Base-by-base conservation (phyloP, 371 early-diverging fungal genomes). In the Dinochytrium kinnereticum region DNA sequence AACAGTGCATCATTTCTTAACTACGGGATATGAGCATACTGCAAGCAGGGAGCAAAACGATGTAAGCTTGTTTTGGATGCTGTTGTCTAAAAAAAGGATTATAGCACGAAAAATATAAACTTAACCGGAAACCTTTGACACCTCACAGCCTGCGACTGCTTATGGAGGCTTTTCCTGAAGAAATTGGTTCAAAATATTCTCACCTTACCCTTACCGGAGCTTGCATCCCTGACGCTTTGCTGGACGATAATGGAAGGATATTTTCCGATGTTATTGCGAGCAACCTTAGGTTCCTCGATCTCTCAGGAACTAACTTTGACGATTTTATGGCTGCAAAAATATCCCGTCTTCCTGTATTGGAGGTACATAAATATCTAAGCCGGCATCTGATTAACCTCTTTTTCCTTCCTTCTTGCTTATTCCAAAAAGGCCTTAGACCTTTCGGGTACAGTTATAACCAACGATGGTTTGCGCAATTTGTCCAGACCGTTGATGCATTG, bases 361-460 rank as follows among this genome's bases (percentile, higher is more conserved):
- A 73, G 68, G 73, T 73, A 38, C 3, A n/a, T 7, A 7, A n/a
- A n/a, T n/a, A n/a, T n/a, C n/a, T n/a, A n/a, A n/a, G n/a, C n/a
- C n/a, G n/a, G n/a, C n/a, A n/a, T n/a, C n/a, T n/a, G n/a, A n/a
- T n/a, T 53, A 0, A 2, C n/a, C 19, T 33, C 15, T 55, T 53
- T 51, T 0, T n/a, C n/a, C n/a, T n/a, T 1, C 44, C 19, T 28
- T 50, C 39, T 21, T 24, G 21, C 1, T 17, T 59, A 7, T 2
- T 30, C 3, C 61, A 7, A 7, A 34, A 30, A 73, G 73, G 50
- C 34, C 28, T 64, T 73, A 3, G 73, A 73, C 17, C 5, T 73
- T 1, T 73, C 73, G 19, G 30, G 38, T 5, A 73, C 73, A 1
- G 26, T 28, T 5, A 68, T 73, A 15, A 55, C 73, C n/a, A 66